Base-by-base conservation (phyloP, 805 yeast species). In the Grigorovia humatica region DNA sequence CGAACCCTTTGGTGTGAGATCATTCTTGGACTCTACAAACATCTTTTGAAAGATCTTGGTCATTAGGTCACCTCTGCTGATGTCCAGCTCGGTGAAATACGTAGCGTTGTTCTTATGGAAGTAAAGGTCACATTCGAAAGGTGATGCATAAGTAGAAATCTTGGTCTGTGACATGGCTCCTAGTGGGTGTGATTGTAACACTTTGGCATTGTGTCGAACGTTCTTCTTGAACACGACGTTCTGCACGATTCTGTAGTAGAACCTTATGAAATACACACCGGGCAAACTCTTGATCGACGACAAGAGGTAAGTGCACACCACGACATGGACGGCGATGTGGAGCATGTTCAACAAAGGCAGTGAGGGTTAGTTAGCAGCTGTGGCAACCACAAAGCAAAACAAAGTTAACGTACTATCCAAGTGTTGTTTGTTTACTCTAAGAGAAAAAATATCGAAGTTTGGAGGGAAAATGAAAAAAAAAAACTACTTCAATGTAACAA, bases 101-200 rank as follows among this genome's bases (percentile, higher is more conserved):
- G 96, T 85, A 7, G 91, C 81, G 65, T 91, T 91, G 52, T 85
- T 80, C 70, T 90, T 91, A 72, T 90, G 98, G 47, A 88, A 60
- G 62, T 88, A 88, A 71, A 86, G 78, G 67, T 90, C 97, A 62
- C 88, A 81, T 63, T 90, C 97, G 61, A 85, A 68, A 8, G 85
- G 80, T 1, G 91, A 82, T 30, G 85, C 85, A 54, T 78, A 79
- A 0, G 89, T 77, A 20, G 65, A 56, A 56, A 71, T 71, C 13
- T 64, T 59, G 0, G 72, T 62, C 45, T 76, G 71, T 12, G 72
- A 70, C 63, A 82, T 82, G 60, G 60, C 59, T 13, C 64, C 65
- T 40, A 53, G 50, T 42, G 55, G 54, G 32, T 56, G 35, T 2
- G 46, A 43, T 48, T 61, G 59, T 44, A 67, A 55, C 45, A 41